phyloP scores from a whole-genome alignment of 306 rosid genomes.

The Trifolium repens region DNA sequence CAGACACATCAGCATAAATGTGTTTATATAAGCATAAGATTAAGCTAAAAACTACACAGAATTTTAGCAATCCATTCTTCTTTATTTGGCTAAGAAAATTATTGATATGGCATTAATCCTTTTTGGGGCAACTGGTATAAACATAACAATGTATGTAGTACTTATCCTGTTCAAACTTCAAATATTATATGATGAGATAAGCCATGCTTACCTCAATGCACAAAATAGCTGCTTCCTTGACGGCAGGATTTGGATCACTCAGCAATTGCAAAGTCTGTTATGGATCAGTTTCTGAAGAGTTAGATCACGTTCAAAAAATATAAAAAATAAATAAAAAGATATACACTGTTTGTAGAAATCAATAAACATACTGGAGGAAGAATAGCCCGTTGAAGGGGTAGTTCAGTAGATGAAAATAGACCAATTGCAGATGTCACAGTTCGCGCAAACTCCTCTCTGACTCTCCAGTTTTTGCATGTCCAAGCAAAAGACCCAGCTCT shows the following conservation, averaged over 20 bases:
- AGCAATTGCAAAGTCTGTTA: conserved; percentile 92
- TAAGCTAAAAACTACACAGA: conserved; percentile 23
- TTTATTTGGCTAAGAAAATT: conserved; percentile 20
- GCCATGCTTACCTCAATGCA: conserved; percentile 82
- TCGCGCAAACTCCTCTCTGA: conserved; percentile 93
- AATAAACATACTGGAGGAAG: conserved; percentile 83
- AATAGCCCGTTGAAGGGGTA: conserved; percentile 87
- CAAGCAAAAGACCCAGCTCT: conserved; percentile 98
- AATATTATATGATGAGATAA: conserved; percentile 22
- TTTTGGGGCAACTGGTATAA: conserved; percentile 10
- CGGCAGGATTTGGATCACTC: conserved; percentile 84
- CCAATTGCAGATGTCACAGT: conserved; percentile 95
- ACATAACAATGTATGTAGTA: conserved; percentile 19
- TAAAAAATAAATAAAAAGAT: conserved; percentile 5
- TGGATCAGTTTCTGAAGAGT: conserved; percentile 26
- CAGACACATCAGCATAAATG: conserved; percentile 18
- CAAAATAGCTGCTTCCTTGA: conserved; percentile 86
- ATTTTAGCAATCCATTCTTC: conserved; percentile 25
- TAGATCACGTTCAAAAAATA: conserved; percentile 23
- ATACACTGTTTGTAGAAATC: conserved; percentile 15
- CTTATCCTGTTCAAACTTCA: conserved; percentile 25
- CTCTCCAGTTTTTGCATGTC: conserved; percentile 96
- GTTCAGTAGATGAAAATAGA: conserved; percentile 91
- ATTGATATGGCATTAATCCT: not conserved
- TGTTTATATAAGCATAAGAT: conserved; percentile 4